Evolutionary conservation across 1,284 basidiomycete genomes (phyloP).

Genomic region (Cerioporus squamosus): DNA sequence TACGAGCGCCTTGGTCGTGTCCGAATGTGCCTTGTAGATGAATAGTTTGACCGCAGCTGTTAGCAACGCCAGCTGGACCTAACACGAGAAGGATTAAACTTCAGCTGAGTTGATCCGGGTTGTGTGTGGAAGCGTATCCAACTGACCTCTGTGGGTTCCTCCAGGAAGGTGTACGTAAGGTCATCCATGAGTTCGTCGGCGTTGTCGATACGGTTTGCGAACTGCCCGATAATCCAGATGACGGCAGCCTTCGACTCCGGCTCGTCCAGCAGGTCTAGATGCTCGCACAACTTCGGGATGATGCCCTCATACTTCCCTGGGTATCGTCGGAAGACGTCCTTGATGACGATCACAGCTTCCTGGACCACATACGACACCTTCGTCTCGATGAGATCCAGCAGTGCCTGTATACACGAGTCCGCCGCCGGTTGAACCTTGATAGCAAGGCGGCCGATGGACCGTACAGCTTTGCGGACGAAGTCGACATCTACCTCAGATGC

Average conservation of each 20-base stretch:
- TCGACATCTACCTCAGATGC: slow-evolving; percentile 98
- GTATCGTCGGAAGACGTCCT: slow-evolving; percentile 97
- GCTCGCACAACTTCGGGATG: slow-evolving; percentile 91
- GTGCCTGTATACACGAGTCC: slow-evolving; percentile 87
- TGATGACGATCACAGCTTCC: slow-evolving; percentile 96
- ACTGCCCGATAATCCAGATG: slow-evolving; percentile 99
- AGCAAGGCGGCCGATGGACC: slow-evolving; percentile 94
- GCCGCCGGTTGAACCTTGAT: slow-evolving; percentile 95
- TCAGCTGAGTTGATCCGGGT: not conserved
- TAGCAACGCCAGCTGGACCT: slow-evolving; percentile 96
- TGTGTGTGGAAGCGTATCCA: not conserved
- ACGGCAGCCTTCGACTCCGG: slow-evolving; percentile 96
- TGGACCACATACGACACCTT: slow-evolving; percentile 98
- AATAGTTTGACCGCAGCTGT: slow-evolving; percentile 98
- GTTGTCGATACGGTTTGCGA: slow-evolving; percentile 95
- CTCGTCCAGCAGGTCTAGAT: slow-evolving; percentile 92
- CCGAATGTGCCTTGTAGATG: slow-evolving; percentile 87
- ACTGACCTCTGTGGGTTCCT: slow-evolving; percentile 88
- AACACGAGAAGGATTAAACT: not conserved
- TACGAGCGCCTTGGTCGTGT: slow-evolving; percentile 88
- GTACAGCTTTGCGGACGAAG: slow-evolving; percentile 96
- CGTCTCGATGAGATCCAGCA: slow-evolving; percentile 90
- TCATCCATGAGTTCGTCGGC: slow-evolving; percentile 95
- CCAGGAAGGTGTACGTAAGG: slow-evolving; percentile 89
- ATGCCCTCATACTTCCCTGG: slow-evolving; percentile 96